A percentile compares a stretch with the other conserved stretches of the same genome.
Conservation (phyloP, 345 rosid species). For the Euphorbia peplus region DNA sequence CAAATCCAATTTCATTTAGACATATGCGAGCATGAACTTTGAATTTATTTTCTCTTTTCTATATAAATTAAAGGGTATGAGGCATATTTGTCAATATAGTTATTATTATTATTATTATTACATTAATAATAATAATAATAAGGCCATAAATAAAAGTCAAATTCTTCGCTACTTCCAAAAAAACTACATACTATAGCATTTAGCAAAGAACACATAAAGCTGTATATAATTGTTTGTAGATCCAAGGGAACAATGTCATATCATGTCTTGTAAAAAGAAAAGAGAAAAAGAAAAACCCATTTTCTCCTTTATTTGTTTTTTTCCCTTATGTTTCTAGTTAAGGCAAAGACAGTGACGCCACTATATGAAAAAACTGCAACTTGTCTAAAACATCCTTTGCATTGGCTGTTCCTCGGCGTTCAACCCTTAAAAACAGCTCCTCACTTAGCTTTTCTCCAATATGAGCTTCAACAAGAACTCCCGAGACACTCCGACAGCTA, state of each 20-base stretch:
- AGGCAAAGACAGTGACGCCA: slow-evolving; percentile 71
- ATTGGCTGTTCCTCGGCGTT: slow-evolving; percentile 51
- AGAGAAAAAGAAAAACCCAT: slow-evolving; percentile 5
- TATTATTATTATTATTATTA: too few relatives aligned
- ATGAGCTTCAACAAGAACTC: slow-evolving; percentile 91
- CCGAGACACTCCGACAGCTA: slow-evolving; percentile 76
- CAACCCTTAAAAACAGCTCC: slow-evolving; percentile 61
- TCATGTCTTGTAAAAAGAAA: slow-evolving; percentile 1
- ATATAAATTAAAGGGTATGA: too few relatives aligned
- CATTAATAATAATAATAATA: too few relatives aligned
- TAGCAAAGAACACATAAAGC: neutral
- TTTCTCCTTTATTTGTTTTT: slow-evolving; percentile 3
- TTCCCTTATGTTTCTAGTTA: neutral
- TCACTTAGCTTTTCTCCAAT: slow-evolving; percentile 75
- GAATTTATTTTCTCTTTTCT: too few relatives aligned
- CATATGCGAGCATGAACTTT: too few relatives aligned
- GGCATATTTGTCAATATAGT: too few relatives aligned
- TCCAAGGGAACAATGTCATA: slow-evolving; percentile 30
- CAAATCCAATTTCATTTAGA: too few relatives aligned
- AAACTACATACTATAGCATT: too few relatives aligned
- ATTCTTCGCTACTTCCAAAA: too few relatives aligned
- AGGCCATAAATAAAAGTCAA: too few relatives aligned
- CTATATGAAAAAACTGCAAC: slow-evolving; percentile 79
- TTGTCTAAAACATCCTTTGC: slow-evolving; percentile 77
- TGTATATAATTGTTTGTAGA: slow-evolving; percentile 21